phyloP scores from a whole-genome alignment of 257 asterid species.

The Mitragyna speciosa region DNA sequence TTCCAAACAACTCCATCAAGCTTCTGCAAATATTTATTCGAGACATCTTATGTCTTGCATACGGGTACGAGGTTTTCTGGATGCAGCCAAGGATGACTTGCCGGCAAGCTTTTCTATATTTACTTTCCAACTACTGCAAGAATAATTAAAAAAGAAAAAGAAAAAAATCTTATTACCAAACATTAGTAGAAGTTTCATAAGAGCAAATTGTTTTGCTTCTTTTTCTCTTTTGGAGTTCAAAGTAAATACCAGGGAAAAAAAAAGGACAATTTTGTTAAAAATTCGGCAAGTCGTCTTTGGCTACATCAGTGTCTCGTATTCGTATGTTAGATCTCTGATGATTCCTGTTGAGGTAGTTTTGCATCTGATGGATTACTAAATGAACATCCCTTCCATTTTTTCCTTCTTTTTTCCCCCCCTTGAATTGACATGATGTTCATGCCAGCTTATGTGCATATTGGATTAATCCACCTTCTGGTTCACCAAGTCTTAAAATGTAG shows the following conservation, averaged over 20 bases:
- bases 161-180: neutral
- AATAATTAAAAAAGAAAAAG: neutral
- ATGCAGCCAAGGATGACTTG: conserved; percentile 69
- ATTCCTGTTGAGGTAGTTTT: neutral
- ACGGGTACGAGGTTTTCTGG: conserved; percentile 34
- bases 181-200: neutral
- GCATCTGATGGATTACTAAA: neutral
- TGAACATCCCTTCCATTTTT: neutral
- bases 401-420: too few relatives aligned
- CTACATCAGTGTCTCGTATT: conserved; percentile 41
- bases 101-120: conserved; percentile 25
- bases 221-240: neutral
- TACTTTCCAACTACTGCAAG: neutral
- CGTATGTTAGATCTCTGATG: conserved; percentile 39
- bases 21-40: conserved; percentile 1
- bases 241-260: neutral
- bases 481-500: too few relatives aligned
- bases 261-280: neutral
- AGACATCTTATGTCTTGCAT: conserved; percentile 42
- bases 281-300: conserved; percentile 44
- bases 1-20: neutral
- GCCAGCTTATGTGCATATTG: too few relatives aligned
- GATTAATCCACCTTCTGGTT: too few relatives aligned
- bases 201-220: too few relatives aligned
- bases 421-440: too few relatives aligned